Conservation (phyloP, 1,139 yeast genomes). For the Candida pseudoviswanathii region DNA sequence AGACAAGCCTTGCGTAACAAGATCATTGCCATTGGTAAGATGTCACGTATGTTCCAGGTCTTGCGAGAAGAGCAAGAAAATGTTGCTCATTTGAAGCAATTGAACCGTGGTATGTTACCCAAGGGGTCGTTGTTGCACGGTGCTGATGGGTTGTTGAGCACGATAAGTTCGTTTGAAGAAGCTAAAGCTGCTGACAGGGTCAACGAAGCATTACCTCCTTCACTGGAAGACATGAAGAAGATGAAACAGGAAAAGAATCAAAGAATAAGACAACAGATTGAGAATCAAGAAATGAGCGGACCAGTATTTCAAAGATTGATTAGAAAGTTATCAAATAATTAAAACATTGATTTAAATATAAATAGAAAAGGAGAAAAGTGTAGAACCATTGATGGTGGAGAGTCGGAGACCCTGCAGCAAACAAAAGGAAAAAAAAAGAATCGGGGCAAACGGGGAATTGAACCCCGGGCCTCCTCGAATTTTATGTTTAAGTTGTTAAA, state of each 20-base stretch:
- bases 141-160: constrained; percentile 71
- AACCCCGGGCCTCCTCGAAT: constrained; percentile 28
- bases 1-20: constrained; percentile 77
- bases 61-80: constrained; percentile 88
- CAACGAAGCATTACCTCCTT: constrained; percentile 92
- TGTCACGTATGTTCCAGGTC: constrained; percentile 90
- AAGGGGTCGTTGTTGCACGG: constrained; percentile 88
- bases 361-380: neutral
- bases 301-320: constrained; percentile 48
- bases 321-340: constrained; percentile 37
- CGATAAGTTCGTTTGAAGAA: constrained; percentile 77
- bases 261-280: constrained; percentile 44
- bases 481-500: constrained; percentile 14
- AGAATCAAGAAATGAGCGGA: constrained; percentile 35
- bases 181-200: constrained; percentile 79
- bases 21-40: constrained; percentile 91
- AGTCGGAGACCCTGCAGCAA: neutral
- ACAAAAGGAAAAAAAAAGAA: constrained; percentile 9
- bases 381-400: too few species aligned
- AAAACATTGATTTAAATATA: neutral
- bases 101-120: constrained; percentile 70
- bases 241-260: constrained; percentile 48
- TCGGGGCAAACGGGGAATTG: constrained; percentile 27
- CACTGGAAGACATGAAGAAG: constrained; percentile 54
- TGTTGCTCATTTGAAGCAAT: constrained; percentile 75